Base-by-base conservation (phyloP, 306 rosid species). In the Prinsepia uniflora region DNA sequence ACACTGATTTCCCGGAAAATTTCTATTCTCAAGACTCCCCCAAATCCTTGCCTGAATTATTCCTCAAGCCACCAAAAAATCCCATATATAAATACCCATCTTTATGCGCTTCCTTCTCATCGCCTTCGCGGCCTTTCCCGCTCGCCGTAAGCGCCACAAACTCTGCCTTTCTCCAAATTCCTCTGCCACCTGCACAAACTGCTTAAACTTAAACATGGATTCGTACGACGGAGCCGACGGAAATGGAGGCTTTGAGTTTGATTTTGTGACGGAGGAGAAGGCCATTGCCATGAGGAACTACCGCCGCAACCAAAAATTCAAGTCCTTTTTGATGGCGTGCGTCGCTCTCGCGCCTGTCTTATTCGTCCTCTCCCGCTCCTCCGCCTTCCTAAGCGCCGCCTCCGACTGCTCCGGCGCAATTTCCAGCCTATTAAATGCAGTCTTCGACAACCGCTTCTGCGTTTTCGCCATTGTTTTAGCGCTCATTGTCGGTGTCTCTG, bases 401-500 rank as follows among this genome's bases (percentile, higher is more conserved):
- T 45, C 64, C 15, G 43, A 74, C 14, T 8, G 72, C 0, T 1
- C 73, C 77, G 24, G 15, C 4, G 50, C 14, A 41, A 6, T 65
- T 11, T 59, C 56, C 74, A 19, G 74, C 19, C 3, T 57, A 17
- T 17, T 75, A 1, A 14, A 72, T 8, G 19, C 72, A 10, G 42
- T 85, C 61, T 71, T 88, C 61, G 65, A 66, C 34, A 72, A 79
- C 76, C 72, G 84, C 10, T 62, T 88, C 81, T 85, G 50, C 40
- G 87, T 79, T 3, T 88, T 88, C 52, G 9, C 82, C 6, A 67
- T 90, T 53, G 70, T 79, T 22, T 76, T 85, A 50, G 68, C 71
- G n/a, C 72, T 90, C 12, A 67, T 93, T 20, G 46, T 84, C 75
- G 52, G 69, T 54, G 72, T 90, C 63, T 93, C 77, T 67, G 43